Evolutionary conservation across 2,329 filamentous ascomycete species (phyloP), one percentile per base, ranked within the genome.

Genomic region (Apiospora sp.): DNA sequence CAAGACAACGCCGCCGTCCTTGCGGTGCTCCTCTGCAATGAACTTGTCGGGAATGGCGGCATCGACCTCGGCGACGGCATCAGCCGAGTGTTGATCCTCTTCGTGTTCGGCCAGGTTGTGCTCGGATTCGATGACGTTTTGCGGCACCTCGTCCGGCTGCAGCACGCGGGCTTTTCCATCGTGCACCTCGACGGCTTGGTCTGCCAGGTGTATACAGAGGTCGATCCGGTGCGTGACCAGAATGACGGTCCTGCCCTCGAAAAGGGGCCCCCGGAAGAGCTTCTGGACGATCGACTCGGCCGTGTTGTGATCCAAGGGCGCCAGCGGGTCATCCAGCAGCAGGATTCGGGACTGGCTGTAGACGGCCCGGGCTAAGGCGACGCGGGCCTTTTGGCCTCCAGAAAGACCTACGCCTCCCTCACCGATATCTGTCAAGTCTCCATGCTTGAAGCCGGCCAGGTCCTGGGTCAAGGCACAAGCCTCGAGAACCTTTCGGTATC

Each of bases 201-300:
- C 86, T 1, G 94, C 93, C 61, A 95, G 85, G n/a, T 88, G 86
- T 27, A 90, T 88, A 73, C 94, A 93, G 13, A 98, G 84, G 74
- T 95, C 92, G n/a, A 95, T 92, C 49, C 92, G 87, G 79, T 95
- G 93, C 0, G 94, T 95, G 68, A 96, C 93, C 58, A 95, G 89
- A n/a, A 96, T 89, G 0, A 94, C 91, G 0, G 92, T 93, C 7
- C 93, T 88, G 8, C 86, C 87, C 71, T 90, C 88, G 13, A 88
- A 84, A 0, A 92, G 88, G 0, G 92, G 85, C 0, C 88, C 88
- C 27, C 88, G 86, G 70, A 94, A 85, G 75, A 84, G 87, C 81
- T 84, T 89, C 74, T 83, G 89, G 87, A 98, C 77, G 80, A 85
- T 94, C 76, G 79, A 88, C 80, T 82, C 89, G 0, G 89, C 89